Evolutionary conservation across 352 stramenopile species (phyloP).

Genomic region (Pelagophyceae sp.): DNA sequence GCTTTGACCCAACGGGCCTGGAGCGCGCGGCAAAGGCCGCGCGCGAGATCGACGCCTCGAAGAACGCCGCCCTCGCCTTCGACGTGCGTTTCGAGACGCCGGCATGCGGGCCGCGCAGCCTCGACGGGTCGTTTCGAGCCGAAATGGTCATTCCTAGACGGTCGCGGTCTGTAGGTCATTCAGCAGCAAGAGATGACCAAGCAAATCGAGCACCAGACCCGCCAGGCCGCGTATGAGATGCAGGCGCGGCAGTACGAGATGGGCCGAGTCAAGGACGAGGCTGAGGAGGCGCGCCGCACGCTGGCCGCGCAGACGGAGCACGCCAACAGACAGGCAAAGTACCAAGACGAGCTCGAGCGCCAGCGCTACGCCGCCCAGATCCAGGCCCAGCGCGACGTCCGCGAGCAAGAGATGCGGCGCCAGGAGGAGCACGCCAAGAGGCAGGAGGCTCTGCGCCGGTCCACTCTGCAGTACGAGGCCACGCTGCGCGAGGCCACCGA

Average conservation of each 20-base stretch:
- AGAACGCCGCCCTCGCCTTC: conserved; percentile 83
- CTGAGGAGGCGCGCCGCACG: conserved; percentile 89
- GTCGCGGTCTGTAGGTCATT: too few relatives aligned
- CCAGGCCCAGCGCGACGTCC: conserved; percentile 80
- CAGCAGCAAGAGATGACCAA: conserved; percentile 89
- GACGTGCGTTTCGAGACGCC: too few relatives aligned
- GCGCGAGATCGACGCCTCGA: conserved; percentile 85
- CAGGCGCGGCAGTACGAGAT: conserved; percentile 82
- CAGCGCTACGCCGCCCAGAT: conserved; percentile 95
- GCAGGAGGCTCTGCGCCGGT: conserved; percentile 87
- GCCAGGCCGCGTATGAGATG: conserved; percentile 60
- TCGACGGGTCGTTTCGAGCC: too few relatives aligned
- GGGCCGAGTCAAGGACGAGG: conserved; percentile 88
- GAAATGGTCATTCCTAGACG: too few relatives aligned
- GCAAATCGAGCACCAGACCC: conserved; percentile 77
- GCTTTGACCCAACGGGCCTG: conserved; percentile 88
- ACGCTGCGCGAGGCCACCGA: conserved; percentile 79
- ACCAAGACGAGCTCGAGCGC: conserved; percentile 95
- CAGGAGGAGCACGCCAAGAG: conserved; percentile 92
- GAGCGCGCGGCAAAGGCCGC: conserved; percentile 93
- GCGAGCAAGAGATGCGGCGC: conserved; percentile 86
- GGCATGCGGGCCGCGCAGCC: too few relatives aligned
- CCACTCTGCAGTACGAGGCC: conserved; percentile 94
- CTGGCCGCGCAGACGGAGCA: conserved; percentile 92
- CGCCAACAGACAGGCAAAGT: conserved; percentile 88